These are phyloP conservation scores for Fusarium hostae DNA, from an alignment of 2,329 filamentous ascomycete genomes.

Conservation along the genomic window DNA sequence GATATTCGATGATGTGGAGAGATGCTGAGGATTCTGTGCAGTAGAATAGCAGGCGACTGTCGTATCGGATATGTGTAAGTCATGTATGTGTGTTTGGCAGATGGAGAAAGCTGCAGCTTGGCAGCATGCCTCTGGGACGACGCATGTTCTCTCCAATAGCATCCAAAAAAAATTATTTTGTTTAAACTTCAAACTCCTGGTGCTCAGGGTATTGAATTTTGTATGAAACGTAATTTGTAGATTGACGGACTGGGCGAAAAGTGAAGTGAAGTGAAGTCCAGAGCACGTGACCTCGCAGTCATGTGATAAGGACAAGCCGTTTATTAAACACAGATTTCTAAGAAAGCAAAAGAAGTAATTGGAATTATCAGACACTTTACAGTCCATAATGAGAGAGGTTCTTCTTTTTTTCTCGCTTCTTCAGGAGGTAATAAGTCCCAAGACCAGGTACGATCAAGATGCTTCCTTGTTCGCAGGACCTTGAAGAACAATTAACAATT, in stretches of 20 bases:
- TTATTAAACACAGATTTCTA: background rate
- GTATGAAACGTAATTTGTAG: background rate
- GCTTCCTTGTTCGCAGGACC: background rate
- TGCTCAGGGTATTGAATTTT: background rate
- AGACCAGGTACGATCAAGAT: background rate
- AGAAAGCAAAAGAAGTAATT: background rate
- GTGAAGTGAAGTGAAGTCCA: conserved; percentile 5
- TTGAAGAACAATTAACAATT: background rate
- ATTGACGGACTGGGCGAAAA: background rate
- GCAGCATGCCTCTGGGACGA: background rate
- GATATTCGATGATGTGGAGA: background rate
- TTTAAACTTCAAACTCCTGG: background rate
- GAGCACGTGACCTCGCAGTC: conserved; percentile 2
- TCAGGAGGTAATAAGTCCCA: background rate
- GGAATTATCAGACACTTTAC: background rate
- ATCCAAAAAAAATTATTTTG: rapidly evolving
- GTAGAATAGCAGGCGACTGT: background rate
- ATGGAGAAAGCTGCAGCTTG: background rate
- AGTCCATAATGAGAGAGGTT: background rate
- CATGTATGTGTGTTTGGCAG: background rate
- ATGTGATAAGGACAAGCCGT: background rate
- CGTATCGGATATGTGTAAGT: background rate
- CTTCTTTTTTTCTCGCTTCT: background rate
- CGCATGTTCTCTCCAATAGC: background rate
- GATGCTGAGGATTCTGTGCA: background rate